Conservation (phyloP, 331 rosid genomes). For the Pyracantha coccinea region DNA sequence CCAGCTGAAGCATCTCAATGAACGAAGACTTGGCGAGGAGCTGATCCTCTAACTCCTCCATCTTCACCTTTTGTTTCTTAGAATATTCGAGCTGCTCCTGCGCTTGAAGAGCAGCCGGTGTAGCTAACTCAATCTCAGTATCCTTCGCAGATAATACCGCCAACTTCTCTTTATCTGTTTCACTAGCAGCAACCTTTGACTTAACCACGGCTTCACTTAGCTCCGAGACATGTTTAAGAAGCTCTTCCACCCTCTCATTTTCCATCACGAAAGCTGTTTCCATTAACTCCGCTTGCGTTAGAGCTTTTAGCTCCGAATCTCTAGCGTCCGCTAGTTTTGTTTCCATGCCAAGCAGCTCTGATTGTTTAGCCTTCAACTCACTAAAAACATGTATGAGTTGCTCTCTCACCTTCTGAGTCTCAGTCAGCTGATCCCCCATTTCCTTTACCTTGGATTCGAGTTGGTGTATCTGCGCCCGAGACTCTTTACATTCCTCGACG, state of each 20-base stretch:
- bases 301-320: constrained; percentile 40
- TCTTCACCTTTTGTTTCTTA: constrained; percentile 21
- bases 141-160: constrained; percentile 32
- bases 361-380: constrained; percentile 39
- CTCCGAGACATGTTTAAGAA: constrained; percentile 37
- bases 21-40: constrained; percentile 8
- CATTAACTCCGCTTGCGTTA: constrained; percentile 21
- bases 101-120: constrained; percentile 17
- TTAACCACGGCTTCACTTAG: constrained; percentile 31
- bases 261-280: constrained; percentile 28
- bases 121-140: constrained; percentile 32
- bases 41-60: constrained; percentile 26
- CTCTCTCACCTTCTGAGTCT: constrained; percentile 18
- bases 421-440: constrained; percentile 30
- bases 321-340: constrained; percentile 40
- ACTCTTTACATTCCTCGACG: constrained; percentile 19
- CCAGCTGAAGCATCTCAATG: constrained; percentile 16
- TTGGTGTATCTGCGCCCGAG: constrained; percentile 16
- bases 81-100: constrained; percentile 28
- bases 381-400: constrained; percentile 31
- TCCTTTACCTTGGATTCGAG: constrained; percentile 43
- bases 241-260: constrained; percentile 35
- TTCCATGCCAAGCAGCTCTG: constrained; percentile 45
- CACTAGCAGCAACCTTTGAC: constrained; percentile 25
- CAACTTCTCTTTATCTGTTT: constrained; percentile 31